phyloP scores from a whole-genome alignment of 2,329 filamentous ascomycete genomes.

The Pleurostoma richardsiae region DNA sequence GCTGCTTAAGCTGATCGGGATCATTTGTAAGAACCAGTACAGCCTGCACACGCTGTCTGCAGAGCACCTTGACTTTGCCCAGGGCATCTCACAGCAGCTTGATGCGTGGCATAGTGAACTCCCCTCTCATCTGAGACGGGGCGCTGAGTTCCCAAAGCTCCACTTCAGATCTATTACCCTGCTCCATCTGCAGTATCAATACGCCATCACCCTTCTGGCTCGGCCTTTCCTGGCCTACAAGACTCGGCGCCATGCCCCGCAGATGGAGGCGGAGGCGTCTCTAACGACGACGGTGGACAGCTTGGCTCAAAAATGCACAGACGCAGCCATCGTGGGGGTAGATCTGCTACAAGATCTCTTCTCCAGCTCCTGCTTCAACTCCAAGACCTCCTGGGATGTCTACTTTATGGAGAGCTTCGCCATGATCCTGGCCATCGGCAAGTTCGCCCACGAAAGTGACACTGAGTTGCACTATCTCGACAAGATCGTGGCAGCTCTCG shows the following conservation, averaged over 20 bases:
- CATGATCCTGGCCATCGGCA: constrained; percentile 11
- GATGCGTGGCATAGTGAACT: constrained; percentile 13
- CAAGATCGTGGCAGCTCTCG: not conserved
- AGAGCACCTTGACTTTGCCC: constrained; percentile 10
- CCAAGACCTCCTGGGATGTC: constrained; percentile 13
- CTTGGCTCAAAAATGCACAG: constrained; percentile 5
- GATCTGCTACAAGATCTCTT: constrained; percentile 8
- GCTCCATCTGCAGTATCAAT: constrained; percentile 20
- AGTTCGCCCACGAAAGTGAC: constrained; percentile 6
- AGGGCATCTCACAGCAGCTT: constrained; percentile 13
- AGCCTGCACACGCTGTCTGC: constrained; percentile 9
- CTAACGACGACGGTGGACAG: not conserved
- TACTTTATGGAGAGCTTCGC: constrained; percentile 11
- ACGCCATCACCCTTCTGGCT: constrained; percentile 16
- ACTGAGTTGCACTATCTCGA: not conserved
- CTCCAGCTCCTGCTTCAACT: constrained; percentile 8
- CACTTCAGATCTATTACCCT: constrained; percentile 15
- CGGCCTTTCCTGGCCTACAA: constrained; percentile 18
- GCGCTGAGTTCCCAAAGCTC: constrained; percentile 7
- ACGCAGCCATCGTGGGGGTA: constrained; percentile 9
- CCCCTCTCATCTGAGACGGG: constrained; percentile 7
- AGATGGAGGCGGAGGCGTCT: not conserved
- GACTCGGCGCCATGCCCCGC: not conserved
- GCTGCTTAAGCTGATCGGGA: constrained; percentile 16
- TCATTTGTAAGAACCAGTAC: constrained; percentile 21